Evolutionary conservation across 176 grass and related monocot species (phyloP).

Genomic region (Avena insularis): DNA sequence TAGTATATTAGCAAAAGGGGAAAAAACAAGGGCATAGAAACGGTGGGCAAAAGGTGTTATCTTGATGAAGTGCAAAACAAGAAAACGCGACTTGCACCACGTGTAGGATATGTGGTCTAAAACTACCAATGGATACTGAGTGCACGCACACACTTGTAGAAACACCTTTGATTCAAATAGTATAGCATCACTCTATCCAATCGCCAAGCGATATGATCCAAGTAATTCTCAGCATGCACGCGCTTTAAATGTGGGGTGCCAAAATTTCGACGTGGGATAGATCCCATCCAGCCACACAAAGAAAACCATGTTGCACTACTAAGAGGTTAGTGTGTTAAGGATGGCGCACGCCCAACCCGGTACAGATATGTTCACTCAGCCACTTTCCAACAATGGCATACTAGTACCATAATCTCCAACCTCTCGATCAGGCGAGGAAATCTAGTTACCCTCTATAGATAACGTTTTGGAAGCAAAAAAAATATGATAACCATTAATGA

Average conservation of each 20-base stretch:
- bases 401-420: background rate
- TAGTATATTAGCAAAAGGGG: background rate
- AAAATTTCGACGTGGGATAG: background rate
- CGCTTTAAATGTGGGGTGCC: no score
- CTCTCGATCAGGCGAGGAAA: background rate
- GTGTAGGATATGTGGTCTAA: background rate
- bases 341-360: background rate
- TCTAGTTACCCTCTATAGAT: background rate
- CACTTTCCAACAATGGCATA: background rate
- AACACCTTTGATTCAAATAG: background rate
- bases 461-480: slow-evolving; percentile 4
- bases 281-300: slow-evolving; percentile 18
- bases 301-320: background rate
- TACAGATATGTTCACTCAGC: background rate
- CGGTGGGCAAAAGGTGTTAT: background rate
- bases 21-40: background rate
- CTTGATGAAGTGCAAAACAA: background rate
- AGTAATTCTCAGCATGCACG: background rate
- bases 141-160: background rate
- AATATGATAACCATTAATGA: slow-evolving; percentile 13
- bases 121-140: background rate
- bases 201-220: background rate
- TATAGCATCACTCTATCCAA: background rate
- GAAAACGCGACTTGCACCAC: background rate
- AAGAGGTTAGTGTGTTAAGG: background rate